phyloP scores from a whole-genome alignment of 495 filamentous ascomycete species.

The Chaetomium fimeti region DNA sequence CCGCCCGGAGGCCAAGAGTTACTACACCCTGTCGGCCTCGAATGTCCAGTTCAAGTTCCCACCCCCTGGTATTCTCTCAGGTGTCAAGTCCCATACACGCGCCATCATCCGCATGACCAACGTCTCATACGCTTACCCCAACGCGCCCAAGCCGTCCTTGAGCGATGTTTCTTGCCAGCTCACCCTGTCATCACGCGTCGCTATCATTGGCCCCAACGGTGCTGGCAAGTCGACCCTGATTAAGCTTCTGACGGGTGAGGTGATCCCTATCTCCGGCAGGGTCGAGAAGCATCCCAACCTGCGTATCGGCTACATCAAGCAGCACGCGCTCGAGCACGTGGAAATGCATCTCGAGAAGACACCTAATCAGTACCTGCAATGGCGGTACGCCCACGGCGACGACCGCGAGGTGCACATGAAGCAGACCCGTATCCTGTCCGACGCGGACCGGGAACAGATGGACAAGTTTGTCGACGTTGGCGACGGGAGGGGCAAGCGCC shows the following conservation, averaged over 20 bases:
- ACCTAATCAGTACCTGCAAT: slow-evolving; percentile 97
- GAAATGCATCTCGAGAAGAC: slow-evolving; percentile 99
- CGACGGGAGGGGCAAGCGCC: slow-evolving; percentile 73
- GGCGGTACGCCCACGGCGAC: slow-evolving; percentile 95
- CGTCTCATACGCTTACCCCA: slow-evolving; percentile 87
- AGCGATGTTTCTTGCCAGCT: slow-evolving; percentile 80
- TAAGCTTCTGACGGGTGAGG: slow-evolving; percentile 95
- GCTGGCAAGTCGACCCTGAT: slow-evolving; percentile 98
- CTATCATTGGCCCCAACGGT: slow-evolving; percentile 96
- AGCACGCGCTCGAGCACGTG: slow-evolving; percentile 98
- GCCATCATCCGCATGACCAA: slow-evolving; percentile 94
- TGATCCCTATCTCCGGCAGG: slow-evolving; percentile 78
- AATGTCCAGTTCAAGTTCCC: slow-evolving; percentile 97
- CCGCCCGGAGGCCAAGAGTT: slow-evolving; percentile 95
- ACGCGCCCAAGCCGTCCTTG: slow-evolving; percentile 81
- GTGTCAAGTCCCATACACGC: slow-evolving; percentile 90
- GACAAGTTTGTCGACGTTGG: slow-evolving; percentile 79
- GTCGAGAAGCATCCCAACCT: slow-evolving; percentile 99
- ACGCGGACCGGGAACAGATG: slow-evolving; percentile 83
- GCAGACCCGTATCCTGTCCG: slow-evolving; percentile 88
- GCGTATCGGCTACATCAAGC: slow-evolving; percentile 99
- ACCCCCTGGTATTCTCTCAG: slow-evolving; percentile 86
- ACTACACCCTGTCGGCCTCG: slow-evolving; percentile 92
- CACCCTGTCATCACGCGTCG: slow-evolving; percentile 85
- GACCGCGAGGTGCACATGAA: slow-evolving; percentile 97